Conservation (phyloP, 192 early-diverging fungal species). For the Backusella parvicylindrica region DNA sequence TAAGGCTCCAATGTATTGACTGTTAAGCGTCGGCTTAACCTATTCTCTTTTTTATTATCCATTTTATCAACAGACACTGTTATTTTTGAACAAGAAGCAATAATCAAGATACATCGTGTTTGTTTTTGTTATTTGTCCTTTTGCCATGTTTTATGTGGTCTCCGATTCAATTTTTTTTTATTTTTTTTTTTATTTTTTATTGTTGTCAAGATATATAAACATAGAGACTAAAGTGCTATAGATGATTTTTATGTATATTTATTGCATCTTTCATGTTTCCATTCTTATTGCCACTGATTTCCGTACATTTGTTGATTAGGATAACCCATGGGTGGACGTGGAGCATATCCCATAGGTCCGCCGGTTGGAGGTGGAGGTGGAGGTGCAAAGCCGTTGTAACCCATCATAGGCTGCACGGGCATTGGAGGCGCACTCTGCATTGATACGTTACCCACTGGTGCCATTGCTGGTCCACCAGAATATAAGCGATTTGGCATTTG, state of each 20-base stretch:
- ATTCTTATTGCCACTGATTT: neutral
- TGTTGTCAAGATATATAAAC: neutral
- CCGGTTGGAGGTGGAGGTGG: conserved; percentile 27
- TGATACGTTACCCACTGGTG: conserved; percentile 1
- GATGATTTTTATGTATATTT: neutral
- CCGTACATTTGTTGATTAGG: neutral
- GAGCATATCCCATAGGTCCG: conserved; percentile 1
- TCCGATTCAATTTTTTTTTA: neutral
- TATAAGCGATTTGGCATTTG: conserved; percentile 69
- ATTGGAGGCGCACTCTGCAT: conserved; percentile 5
- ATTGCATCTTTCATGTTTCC: neutral
- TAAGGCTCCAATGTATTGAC: conserved; percentile 9
- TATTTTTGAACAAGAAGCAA: neutral
- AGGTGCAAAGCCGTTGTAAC: neutral
- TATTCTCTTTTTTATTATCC: neutral
- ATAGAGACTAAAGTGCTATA: neutral
- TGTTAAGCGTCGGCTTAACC: conserved; percentile 13
- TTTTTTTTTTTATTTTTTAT: too few relatives aligned
- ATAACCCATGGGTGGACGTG: conserved; percentile 1
- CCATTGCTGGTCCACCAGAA: conserved; percentile 45
- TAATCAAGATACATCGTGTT: neutral
- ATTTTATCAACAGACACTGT: neutral
- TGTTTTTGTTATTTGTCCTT: too few relatives aligned
- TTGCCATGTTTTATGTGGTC: neutral
- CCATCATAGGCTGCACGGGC: conserved; percentile 5